Base-by-base conservation (phyloP, 768 basidiomycete genomes). In the Candolleomyces efflorescens region DNA sequence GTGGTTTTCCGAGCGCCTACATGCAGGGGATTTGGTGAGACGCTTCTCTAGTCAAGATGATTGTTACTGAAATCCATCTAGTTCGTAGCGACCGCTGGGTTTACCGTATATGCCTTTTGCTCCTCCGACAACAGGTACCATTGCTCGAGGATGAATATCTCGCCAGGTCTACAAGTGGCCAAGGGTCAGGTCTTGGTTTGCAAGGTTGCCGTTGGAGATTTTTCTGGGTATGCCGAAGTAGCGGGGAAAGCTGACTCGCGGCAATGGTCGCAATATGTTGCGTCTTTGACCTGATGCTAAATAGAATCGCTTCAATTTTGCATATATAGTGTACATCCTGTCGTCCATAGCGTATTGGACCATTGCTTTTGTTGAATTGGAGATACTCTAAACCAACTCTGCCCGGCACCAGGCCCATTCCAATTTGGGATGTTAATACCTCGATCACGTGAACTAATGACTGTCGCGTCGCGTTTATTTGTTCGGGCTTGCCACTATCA, bases 71-170 rank as follows among this genome's bases (percentile, higher is more conserved):
- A 2, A 26, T 23, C 22, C 37, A 18, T 17, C 7, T 59, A 89
- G 87, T 87, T 86, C 65, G 73, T 87, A 27, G 76, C 79, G 6
- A 76, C 82, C 61, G 76, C 76, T 22, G 82, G 81, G 7, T 63
- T 68, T 12, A 77, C 80, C 53, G 71, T 83, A n/a, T 74, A 86
- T 26, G 84, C 79, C 3, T 77, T 88, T 60, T 86, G 81, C 58
- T 80, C 84, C 9, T 82, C 85, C 5, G 74, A 76, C 58, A 83
- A 80, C 60, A 55, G 64, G 15, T 62, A 71, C 18, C 67, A 85
- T 15, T 68, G 72, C 18, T 77, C 82, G 58, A 75, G 77, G 53
- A 71, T 89, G 24, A 82, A 80, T 55, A 68, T 84, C 1, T 79
- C 82, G 0, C 62, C 77, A 18, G 59, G 66, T 46, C 74, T 86